A percentile compares a stretch with the other conserved stretches of the same genome.
Conservation (phyloP, 768 basidiomycete genomes). For the Collybiopsis luxurians region DNA sequence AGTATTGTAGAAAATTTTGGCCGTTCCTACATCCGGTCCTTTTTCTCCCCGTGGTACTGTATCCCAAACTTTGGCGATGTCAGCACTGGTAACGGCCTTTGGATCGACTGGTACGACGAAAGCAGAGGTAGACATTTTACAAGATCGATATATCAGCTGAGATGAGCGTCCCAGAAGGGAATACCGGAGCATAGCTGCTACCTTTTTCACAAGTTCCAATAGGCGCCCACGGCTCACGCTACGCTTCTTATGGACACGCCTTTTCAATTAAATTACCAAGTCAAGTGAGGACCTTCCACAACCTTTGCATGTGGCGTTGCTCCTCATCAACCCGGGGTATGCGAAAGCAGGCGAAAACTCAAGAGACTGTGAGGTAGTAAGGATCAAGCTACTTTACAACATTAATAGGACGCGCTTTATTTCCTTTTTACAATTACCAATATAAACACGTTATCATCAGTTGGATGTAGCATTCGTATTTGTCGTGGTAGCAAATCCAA, state of each 20-base stretch:
- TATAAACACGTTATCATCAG: background rate
- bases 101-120: conserved; percentile 60
- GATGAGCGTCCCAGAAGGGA: background rate
- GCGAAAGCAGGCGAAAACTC: too few species aligned
- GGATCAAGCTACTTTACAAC: too few species aligned
- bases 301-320: too few species aligned
- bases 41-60: conserved; percentile 47
- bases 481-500: background rate
- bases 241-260: too few species aligned
- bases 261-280: too few species aligned
- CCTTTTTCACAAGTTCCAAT: too few species aligned
- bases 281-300: too few species aligned
- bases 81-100: conserved; percentile 35
- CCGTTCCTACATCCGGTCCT: conserved; percentile 57
- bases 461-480: conserved; percentile 1
- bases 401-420: too few species aligned
- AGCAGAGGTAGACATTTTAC: conserved; percentile 52
- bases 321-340: too few species aligned
- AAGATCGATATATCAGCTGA: conserved; percentile 10
- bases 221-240: too few species aligned
- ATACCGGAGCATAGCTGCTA: background rate
- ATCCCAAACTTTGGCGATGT: conserved; percentile 51
- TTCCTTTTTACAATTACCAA: background rate
- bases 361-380: too few species aligned
- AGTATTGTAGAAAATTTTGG: conserved; percentile 61